Conservation (phyloP, 2,329 filamentous ascomycete genomes). For the Penicillium occitanis region DNA sequence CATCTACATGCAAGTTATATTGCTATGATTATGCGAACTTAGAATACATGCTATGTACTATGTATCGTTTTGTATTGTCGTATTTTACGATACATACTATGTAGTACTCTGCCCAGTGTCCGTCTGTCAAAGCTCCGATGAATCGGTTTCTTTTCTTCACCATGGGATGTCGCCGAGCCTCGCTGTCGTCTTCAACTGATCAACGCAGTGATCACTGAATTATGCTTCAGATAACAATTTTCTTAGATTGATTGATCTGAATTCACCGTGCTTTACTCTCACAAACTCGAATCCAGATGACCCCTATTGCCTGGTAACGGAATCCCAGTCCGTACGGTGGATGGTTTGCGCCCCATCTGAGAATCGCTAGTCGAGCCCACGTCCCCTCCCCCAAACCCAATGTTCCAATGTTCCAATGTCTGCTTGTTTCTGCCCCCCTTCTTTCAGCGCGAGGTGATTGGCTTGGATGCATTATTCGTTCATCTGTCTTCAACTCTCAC, state of each 20-base stretch:
- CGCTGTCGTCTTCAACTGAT: background rate
- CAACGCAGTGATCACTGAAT: background rate
- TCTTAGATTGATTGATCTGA: no score
- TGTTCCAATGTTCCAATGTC: background rate
- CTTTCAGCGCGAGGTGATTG: background rate
- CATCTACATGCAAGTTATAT: background rate
- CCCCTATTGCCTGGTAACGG: conserved; percentile 4
- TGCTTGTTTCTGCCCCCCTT: background rate
- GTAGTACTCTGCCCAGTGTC: background rate
- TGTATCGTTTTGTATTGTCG: background rate
- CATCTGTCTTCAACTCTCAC: background rate
- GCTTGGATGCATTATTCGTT: background rate
- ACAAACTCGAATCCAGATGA: background rate
- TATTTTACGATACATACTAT: background rate
- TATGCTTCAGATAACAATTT: background rate
- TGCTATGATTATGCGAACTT: background rate
- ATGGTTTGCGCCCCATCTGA: conserved; percentile 12
- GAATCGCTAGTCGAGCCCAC: conserved; percentile 12
- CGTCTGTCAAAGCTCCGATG: background rate
- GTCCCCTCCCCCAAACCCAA: background rate
- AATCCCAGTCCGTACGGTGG: background rate
- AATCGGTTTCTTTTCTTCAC: background rate
- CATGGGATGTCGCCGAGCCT: background rate
- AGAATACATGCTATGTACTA: background rate
- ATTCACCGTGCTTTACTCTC: background rate